Evolutionary conservation across 495 filamentous ascomycete species (phyloP).

Genomic region (Apiosordaria backusii): DNA sequence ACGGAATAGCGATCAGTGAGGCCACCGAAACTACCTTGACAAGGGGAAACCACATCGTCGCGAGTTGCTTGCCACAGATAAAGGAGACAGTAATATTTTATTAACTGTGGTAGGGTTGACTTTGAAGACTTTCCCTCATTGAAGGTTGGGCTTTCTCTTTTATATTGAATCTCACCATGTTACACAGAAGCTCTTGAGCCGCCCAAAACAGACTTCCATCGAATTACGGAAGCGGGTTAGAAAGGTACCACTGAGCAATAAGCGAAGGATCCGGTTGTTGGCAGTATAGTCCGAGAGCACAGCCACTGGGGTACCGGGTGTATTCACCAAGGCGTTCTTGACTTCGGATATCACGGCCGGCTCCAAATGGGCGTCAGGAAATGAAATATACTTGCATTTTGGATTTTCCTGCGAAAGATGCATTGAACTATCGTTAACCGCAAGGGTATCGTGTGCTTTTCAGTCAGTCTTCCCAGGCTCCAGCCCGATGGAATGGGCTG

Average conservation of each 20-base stretch:
- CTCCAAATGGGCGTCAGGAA: not conserved
- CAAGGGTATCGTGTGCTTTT: too few relatives aligned
- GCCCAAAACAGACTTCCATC: too few relatives aligned
- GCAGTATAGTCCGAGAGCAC: not conserved
- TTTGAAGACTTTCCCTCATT: too few relatives aligned
- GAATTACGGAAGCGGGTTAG: too few relatives aligned
- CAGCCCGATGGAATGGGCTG: too few relatives aligned
- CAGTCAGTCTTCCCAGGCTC: too few relatives aligned
- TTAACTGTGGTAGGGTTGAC: too few relatives aligned
- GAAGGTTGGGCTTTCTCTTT: not conserved
- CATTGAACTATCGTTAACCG: too few relatives aligned
- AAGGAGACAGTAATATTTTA: too few relatives aligned
- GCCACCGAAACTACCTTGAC: not conserved
- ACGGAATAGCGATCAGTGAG: not conserved
- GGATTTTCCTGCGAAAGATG: too few relatives aligned
- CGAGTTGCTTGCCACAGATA: too few relatives aligned
- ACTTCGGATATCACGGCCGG: not conserved
- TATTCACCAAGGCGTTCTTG: not conserved
- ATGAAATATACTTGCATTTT: not conserved
- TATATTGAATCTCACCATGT: not conserved
- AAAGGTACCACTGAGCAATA: too few relatives aligned
- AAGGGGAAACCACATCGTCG: not conserved
- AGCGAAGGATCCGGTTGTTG: not conserved
- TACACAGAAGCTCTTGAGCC: not conserved
- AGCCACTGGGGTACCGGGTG: not conserved